Percentiles rank a stretch among this genome's conserved stretches.
These are phyloP conservation scores for Blastobotrys parvus DNA, from an alignment of 805 yeast species.

Conservation along the genomic window DNA sequence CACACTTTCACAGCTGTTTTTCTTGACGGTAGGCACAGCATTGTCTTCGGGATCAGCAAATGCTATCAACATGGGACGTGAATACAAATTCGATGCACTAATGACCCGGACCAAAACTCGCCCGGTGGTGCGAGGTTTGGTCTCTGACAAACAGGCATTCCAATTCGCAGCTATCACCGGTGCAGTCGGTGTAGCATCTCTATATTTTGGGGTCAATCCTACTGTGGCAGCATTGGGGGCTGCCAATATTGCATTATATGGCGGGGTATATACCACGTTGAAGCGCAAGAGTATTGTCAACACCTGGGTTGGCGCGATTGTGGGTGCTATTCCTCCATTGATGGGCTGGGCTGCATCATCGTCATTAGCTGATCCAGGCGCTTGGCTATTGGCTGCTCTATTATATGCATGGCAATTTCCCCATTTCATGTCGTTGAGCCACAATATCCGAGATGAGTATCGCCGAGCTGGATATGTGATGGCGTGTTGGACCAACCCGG, in stretches of 20 bases:
- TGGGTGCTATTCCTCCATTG: slow-evolving; percentile 95
- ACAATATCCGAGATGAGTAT: slow-evolving; percentile 80
- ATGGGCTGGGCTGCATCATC: slow-evolving; percentile 99
- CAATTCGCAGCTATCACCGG: slow-evolving; percentile 74
- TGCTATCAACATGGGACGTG: slow-evolving; percentile 95
- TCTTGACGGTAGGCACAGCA: slow-evolving; percentile 77
- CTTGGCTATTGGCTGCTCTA: slow-evolving; percentile 87
- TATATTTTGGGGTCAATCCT: slow-evolving; percentile 77
- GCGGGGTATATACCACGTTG: slow-evolving; percentile 86
- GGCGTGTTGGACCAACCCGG: slow-evolving; percentile 92
- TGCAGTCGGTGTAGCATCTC: slow-evolving; percentile 53
- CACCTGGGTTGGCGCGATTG: slow-evolving; percentile 99
- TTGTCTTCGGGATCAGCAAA: slow-evolving; percentile 90
- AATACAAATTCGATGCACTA: slow-evolving; percentile 76
- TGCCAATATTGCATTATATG: slow-evolving; percentile 69
- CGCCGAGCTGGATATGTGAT: slow-evolving; percentile 93
- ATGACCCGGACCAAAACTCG: slow-evolving; percentile 85
- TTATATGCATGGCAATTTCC: slow-evolving; percentile 98
- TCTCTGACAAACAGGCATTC: slow-evolving; percentile 71
- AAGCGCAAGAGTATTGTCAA: slow-evolving; percentile 78
- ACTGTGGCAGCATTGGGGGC: slow-evolving; percentile 77
- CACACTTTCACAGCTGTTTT: slow-evolving; percentile 58
- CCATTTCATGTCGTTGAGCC: slow-evolving; percentile 88
- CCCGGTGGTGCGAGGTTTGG: slow-evolving; percentile 80
- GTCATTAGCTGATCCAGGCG: slow-evolving; percentile 69